Evolutionary conservation across 164 flowering plant genomes (phyloP), one percentile per base, ranked within the genome.

Genomic region (Tinospora cordifolia): DNA sequence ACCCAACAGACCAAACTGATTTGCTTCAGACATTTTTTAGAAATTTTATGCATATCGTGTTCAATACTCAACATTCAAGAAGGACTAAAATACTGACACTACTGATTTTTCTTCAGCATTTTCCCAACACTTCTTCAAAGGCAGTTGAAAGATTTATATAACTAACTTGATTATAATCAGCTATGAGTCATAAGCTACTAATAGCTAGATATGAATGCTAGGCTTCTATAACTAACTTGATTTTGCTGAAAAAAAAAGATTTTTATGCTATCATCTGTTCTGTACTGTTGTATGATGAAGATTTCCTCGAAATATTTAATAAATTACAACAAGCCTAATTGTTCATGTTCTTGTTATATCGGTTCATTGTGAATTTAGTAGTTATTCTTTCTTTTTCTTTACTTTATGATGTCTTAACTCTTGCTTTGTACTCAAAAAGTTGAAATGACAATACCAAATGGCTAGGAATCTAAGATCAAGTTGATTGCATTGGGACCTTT

Each of bases 1-100:
- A 15, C 59, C 59, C 59, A 51, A 17, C 59, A 51, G 59, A 51
- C 59, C 59, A 51, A 51, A 51, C n/a, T 51, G 59, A 51, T 51
- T 51, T 51, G 59, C 19, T 51, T n/a, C 59, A 17, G 36, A 51
- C 21, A 19, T 51, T 51, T 51, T 51, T n/a, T 19, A 51, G n/a
- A 14, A 51, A 17, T 51, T 19, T 51, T 7, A 51, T 51, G 59
- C 36, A 30, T 51, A n/a, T n/a, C 59, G 19, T 51, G 59, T 17
- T n/a, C 19, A 19, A 51, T 17, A n/a, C 36, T 30, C 59, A 51
- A 51, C 6, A 15, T 51, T 0, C 59, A 51, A 51, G 59, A 8
- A 51, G 19, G 59, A 51, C 59, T 51, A n/a, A 51, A n/a, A 17
- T 51, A 1, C 17, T 51, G 59, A 17, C 59, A 51, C 19, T 51